These are phyloP conservation scores for Amoeboaphelidium protococcarum DNA, from an alignment of 371 early-diverging fungal genomes.

Conservation along the genomic window DNA sequence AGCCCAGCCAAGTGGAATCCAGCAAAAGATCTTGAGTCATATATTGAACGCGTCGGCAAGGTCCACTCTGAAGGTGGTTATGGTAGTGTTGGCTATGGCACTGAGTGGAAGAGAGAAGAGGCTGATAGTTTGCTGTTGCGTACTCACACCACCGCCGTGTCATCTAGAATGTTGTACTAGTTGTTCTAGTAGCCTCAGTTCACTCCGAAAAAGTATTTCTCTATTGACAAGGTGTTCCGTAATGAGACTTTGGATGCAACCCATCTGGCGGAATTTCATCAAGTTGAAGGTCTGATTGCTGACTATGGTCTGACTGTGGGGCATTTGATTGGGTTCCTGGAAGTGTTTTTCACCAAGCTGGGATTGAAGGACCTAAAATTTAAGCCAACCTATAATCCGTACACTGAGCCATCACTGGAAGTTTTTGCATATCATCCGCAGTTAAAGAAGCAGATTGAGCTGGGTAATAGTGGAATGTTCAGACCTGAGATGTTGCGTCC, in stretches of 20 bases:
- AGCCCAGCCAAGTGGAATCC: constrained; percentile 29
- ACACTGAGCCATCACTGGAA: constrained; percentile 99
- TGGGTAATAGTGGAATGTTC: constrained; percentile 99
- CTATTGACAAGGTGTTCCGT: constrained; percentile 98
- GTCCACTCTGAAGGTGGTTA: constrained; percentile 91
- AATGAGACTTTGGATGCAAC: constrained; percentile 99
- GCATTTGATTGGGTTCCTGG: constrained; percentile 90
- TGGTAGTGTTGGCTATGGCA: constrained; percentile 84
- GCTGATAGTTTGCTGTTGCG: constrained; percentile 86
- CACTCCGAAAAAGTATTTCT: constrained; percentile 92
- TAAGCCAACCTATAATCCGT: constrained; percentile 99
- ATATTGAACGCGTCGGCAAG: constrained; percentile 68
- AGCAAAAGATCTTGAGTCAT: constrained; percentile 57
- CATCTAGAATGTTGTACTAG: constrained; percentile 74
- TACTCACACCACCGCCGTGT: constrained; percentile 97
- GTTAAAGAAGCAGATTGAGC: constrained; percentile 91
- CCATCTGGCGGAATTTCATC: constrained; percentile 99
- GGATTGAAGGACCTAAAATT: constrained; percentile 86
- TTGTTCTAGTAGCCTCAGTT: constrained; percentile 41
- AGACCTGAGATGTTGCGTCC: constrained; percentile 98
- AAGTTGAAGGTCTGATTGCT: constrained; percentile 97
- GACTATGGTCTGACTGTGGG: constrained; percentile 87
- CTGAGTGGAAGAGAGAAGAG: constrained; percentile 80
- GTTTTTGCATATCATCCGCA: constrained; percentile 95
- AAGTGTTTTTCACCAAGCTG: constrained; percentile 93